Base-by-base conservation (phyloP, 2,329 filamentous ascomycete genomes). In the Cladosporium phlei region DNA sequence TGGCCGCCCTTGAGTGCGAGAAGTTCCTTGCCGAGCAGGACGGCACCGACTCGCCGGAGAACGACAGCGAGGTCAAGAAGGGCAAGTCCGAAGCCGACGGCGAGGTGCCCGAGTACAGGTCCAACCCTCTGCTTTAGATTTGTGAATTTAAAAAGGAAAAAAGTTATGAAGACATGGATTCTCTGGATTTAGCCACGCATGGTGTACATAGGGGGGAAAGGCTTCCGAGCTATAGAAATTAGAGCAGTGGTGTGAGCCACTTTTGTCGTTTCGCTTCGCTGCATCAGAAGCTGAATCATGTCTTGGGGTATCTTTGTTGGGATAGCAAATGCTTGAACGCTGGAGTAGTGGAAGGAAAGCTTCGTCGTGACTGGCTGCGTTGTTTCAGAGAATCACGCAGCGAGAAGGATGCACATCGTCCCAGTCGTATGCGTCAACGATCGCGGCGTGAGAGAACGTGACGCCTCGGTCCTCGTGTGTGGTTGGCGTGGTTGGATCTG, bases 1-100 rank as follows among this genome's bases (percentile, higher is more conserved):
- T 96, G 74, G 93, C 93, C 44, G 93, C 91, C 9, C 79, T 98
- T 46, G 93, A 98, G 64, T 91, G 91, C 8, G 93, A 98, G 72
- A 95, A 95, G 69, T 96, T 79, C 74, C 74, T 98, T 46, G 76
- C 86, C 5, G 91, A 96, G 62, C 70, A 77, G 38, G 86, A 91
- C 59, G 87, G 91, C 59, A 60, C 74, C 10, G 67, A 71, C 50
- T 55, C 55, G 3, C 64, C 72, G 25, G 69, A 72, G 57, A 65
- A 67, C 4, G 70, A 74, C 58, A 75, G 74, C 54, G 70, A 72
- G 52, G 71, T 51, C 47, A 68, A 70, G 59, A 73, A 72, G 59
- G 50, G 53, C 34, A 33, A 52, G 10, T 63, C 67, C 16, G 69
- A 78, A 52, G 65, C 66, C 53, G 76, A 75, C 55, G 77, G 73